Percentiles rank a stretch among this genome's conserved stretches.
Conservation (phyloP, 176 grass and related monocot species). For the Bromus sterilis region DNA sequence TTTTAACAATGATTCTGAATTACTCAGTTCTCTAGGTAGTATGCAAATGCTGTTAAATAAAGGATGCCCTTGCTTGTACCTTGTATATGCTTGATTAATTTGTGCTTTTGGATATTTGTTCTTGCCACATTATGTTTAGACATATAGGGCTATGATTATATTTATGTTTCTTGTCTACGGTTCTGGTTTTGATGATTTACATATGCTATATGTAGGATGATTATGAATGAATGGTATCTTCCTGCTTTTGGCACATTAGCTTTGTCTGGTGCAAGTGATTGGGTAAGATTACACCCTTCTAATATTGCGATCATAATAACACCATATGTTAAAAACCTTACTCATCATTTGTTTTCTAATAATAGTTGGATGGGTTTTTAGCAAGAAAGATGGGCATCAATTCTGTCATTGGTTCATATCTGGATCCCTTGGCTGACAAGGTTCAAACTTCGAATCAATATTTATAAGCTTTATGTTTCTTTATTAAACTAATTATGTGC, state of each 20-base stretch:
- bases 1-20: background rate
- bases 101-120: background rate
- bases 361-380: slow-evolving; percentile 89
- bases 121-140: slow-evolving; percentile 5
- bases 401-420: slow-evolving; percentile 90
- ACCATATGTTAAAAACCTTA: background rate
- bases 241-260: slow-evolving; percentile 76
- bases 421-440: slow-evolving; percentile 96
- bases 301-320: background rate
- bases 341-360: slow-evolving; percentile 25
- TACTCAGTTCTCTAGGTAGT: background rate
- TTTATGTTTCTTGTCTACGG: background rate
- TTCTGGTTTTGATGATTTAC: slow-evolving; percentile 18
- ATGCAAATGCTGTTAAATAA: background rate
- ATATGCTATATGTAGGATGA: slow-evolving; percentile 56
- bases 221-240: slow-evolving; percentile 83
- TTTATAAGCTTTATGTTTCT: slow-evolving; percentile 17
- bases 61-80: background rate
- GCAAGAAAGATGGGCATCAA: slow-evolving; percentile 94
- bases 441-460: slow-evolving; percentile 23
- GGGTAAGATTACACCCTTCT: slow-evolving; percentile 46
- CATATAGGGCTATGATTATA: background rate
- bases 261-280: slow-evolving; percentile 87
- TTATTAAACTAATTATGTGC: background rate
- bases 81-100: background rate